Evolutionary conservation across 768 basidiomycete species (phyloP).

Genomic region (Coprinellus micaceus): DNA sequence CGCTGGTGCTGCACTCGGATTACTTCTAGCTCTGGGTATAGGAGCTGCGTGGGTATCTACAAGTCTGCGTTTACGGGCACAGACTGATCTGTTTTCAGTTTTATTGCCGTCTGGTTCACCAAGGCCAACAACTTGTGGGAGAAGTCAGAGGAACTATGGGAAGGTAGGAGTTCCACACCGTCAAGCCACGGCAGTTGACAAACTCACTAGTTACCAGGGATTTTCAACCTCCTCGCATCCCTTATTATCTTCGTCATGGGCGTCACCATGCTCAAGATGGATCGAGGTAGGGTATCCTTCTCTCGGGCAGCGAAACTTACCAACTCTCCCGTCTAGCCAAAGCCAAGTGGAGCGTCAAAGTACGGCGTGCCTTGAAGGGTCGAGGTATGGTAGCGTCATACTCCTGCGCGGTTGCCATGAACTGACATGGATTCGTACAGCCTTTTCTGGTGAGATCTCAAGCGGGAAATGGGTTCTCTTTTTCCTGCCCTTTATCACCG

Average conservation of each 20-base stretch:
- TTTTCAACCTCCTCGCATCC: conserved; percentile 66
- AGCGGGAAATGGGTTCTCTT: conserved; percentile 86
- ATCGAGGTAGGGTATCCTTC: conserved; percentile 46
- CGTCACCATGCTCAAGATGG: conserved; percentile 91
- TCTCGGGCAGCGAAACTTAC: background rate
- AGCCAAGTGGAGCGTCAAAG: conserved; percentile 91
- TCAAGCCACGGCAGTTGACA: background rate
- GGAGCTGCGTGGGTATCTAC: conserved; percentile 61
- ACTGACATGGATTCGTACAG: conserved; percentile 20
- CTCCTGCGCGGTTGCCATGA: background rate
- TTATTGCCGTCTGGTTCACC: conserved; percentile 95
- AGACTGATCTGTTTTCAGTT: conserved; percentile 30
- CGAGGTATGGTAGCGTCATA: conserved; percentile 41
- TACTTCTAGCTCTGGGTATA: conserved; percentile 76
- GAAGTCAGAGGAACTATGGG: conserved; percentile 87
- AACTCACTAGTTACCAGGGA: conserved; percentile 36
- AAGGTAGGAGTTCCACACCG: conserved; percentile 53
- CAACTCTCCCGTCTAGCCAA: conserved; percentile 46
- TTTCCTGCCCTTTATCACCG: conserved; percentile 85
- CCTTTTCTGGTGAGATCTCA: conserved; percentile 43
- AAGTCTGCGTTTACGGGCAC: background rate
- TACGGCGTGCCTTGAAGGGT: conserved; percentile 70
- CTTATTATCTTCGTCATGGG: conserved; percentile 93
- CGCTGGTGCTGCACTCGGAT: conserved; percentile 66
- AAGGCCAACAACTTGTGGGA: conserved; percentile 81